Base-by-base conservation (phyloP, 2,329 filamentous ascomycete species). In the Penicillium rolfsii region DNA sequence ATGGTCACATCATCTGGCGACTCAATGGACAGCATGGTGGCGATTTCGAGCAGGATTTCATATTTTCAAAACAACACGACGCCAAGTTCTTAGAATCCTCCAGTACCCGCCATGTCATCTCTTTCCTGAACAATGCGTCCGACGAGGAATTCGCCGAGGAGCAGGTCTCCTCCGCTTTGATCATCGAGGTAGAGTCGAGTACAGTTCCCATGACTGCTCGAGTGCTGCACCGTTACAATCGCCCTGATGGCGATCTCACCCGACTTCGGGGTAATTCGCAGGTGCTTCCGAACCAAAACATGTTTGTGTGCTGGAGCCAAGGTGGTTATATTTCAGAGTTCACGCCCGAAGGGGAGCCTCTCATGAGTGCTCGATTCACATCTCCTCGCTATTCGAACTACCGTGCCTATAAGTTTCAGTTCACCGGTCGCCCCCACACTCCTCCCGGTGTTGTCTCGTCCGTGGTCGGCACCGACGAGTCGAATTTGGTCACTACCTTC, bases 391-490 rank as follows among this genome's bases (percentile, higher is more conserved):
- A 72, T 59, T 71, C 71, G 6, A 78, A 71, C 28, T 80, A 80
- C 59, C 76, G 77, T 3, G 69, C 74, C 9, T 79, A 76, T 67
- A 79, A 79, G 57, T 71, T 61, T 28, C 65, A 73, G 35, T 79
- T 76, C 55, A 70, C 64, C 1, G 75, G 77, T 16, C 68, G 70
- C 8, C 74, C 75, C 3, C 50, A 54, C 19, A 59, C 68, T 6
- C 70, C 74, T 2, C 76, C 76, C 0, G 70, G 66, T 2, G 16
- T 75, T 6, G 71, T 72, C 19, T 66, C 73, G 5, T 70, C 70
- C 2, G 72, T 70, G 1, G 69, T 66, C 24, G 74, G 74, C 4
- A 70, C 70, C 3, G 58, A 65, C 11, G 61, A 62, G 16, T 61
- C 67, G 0, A 69, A 72, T 11, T 57, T 72, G 40, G 66, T 68